Base-by-base conservation (phyloP, 208 protist genomes). In the Leishmania guyanensis region DNA sequence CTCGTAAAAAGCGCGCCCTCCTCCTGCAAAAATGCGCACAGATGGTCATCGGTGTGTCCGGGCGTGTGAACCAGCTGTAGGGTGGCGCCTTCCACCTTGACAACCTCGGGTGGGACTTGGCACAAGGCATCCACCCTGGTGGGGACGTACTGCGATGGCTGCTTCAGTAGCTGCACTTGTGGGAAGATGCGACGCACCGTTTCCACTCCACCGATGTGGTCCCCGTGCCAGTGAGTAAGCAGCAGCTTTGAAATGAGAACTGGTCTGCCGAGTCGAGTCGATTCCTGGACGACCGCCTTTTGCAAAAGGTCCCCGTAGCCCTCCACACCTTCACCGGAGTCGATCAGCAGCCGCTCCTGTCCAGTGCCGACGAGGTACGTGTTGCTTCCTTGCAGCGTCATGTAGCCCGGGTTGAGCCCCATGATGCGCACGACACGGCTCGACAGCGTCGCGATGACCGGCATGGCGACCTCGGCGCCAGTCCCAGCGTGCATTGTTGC, bases 371-470 rank as follows among this genome's bases (percentile, higher is more conserved):
- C 76, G 72, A 95, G 84, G 73, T 94, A 95, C 16, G 90, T 94
- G 86, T 95, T 95, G 75, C 75, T 91, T 33, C 92, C 92, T n/a
- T 92, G 81, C 3, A 95, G 88, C 1, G 92, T 95, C 86, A 94
- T 92, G 46, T 80, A 70, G 36, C 89, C 73, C 5, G 92, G 92
- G 81, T 95, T 94, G 79, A 90, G 87, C 22, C 92, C 92, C 84
- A 95, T 80, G n/a, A 95, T 84, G 36, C 89, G 88, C 9, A 87
- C 83, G 0, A 93, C 90, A 43, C 86, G 82, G 20, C 84, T 81
- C 0, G 90, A 87, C 20, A 92, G 75, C n/a, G 71, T 78, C 33
- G 83, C 66, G 58, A 92, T 84, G 48, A 78, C 54, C 54, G 89
- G 88, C 77, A 87, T 71, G 58, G 68, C 79, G 66, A 51, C 77